A percentile compares a stretch with the other conserved stretches of the same genome.
Evolutionary conservation across 441 rosid genomes (phyloP).

Genomic region (Corymbia calophylla): DNA sequence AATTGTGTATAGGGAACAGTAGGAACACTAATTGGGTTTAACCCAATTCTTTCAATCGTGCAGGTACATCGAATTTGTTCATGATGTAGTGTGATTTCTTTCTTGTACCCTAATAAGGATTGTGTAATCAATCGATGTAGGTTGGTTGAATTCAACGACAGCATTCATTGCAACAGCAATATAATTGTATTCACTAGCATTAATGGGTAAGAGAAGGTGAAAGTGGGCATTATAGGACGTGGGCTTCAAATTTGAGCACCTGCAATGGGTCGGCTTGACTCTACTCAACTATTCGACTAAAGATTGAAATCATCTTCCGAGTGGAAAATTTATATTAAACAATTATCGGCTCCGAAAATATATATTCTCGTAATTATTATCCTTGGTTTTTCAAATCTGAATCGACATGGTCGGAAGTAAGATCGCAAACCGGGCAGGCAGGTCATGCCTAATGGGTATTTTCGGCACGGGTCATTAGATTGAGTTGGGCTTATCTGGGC

Average conservation of each 20-base stretch:
- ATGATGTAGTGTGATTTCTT: neutral
- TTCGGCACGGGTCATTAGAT: neutral
- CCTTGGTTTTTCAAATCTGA: neutral
- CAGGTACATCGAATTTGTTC: neutral
- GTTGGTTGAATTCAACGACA: neutral
- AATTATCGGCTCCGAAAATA: neutral
- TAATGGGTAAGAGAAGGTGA: neutral
- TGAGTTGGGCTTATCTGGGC: neutral
- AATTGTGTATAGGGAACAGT: neutral
- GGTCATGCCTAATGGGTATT: neutral
- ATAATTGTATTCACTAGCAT: neutral
- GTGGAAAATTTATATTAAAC: neutral
- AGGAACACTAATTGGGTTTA: neutral
- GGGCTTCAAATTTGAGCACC: neutral
- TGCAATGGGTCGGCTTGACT: neutral
- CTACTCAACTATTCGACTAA: neutral
- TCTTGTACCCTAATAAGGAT: neutral
- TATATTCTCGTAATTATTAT: neutral
- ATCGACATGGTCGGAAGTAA: neutral
- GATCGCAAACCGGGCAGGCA: neutral
- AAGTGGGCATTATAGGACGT: neutral
- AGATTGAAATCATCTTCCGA: neutral
- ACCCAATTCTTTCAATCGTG: neutral
- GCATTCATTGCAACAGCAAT: neutral
- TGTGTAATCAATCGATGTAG: neutral